These are phyloP conservation scores for Paecilomyces formosus DNA, from an alignment of 2,329 filamentous ascomycete species.

Conservation along the genomic window DNA sequence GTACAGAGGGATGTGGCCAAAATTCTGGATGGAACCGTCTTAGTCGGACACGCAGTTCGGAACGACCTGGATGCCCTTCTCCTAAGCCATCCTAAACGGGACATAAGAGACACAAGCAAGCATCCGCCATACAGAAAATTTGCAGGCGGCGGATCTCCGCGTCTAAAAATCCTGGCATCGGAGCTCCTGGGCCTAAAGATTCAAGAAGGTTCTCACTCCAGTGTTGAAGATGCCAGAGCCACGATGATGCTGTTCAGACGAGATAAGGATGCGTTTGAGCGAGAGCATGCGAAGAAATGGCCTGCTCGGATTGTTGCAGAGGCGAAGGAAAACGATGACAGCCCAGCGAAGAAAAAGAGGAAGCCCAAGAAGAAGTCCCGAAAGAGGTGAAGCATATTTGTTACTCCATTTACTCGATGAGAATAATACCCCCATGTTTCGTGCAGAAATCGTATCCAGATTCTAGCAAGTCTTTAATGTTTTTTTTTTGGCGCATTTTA, in stretches of 20 bases:
- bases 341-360: constrained; percentile 39
- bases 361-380: constrained; percentile 40
- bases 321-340: constrained; percentile 22
- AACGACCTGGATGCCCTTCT: constrained; percentile 70
- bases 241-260: constrained; percentile 83
- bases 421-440: neutral
- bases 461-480: neutral
- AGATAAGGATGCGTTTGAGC: constrained; percentile 78
- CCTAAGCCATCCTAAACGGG: constrained; percentile 67
- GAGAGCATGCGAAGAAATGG: constrained; percentile 65
- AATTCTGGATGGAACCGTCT: constrained; percentile 61
- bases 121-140: constrained; percentile 65
- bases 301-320: constrained; percentile 33
- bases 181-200: constrained; percentile 53
- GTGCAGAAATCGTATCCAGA: neutral
- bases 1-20: constrained; percentile 66
- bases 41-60: constrained; percentile 77
- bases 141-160: constrained; percentile 42
- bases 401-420: neutral
- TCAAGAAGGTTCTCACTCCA: constrained; percentile 54
- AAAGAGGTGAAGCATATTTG: constrained; percentile 28
- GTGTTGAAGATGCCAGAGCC: constrained; percentile 71
- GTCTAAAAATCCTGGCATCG: constrained; percentile 48
- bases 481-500: neutral
- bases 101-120: constrained; percentile 78